Evolutionary conservation across 2,329 filamentous ascomycete genomes (phyloP).

Genomic region (Fragosphaeria purpurea): DNA sequence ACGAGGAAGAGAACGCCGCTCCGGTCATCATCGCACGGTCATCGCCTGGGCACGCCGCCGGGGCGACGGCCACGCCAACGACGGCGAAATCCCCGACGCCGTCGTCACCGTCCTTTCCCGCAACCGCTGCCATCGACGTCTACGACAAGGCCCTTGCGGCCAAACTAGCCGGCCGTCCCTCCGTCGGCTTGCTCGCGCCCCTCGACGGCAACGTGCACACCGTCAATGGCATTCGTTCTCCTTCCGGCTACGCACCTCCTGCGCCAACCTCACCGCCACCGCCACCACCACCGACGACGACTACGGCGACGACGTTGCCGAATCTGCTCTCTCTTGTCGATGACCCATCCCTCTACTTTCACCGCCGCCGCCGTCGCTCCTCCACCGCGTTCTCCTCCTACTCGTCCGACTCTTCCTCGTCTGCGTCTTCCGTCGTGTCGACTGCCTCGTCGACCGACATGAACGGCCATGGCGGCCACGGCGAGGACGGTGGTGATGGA

Average conservation of each 20-base stretch:
- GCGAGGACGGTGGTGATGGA: constrained; percentile 1
- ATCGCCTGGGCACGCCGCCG: no score
- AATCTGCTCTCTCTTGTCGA: not conserved
- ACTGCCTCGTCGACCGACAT: constrained; percentile 12
- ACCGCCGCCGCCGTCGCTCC: constrained; percentile 1
- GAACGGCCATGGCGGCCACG: constrained; percentile 8
- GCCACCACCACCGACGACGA: not conserved
- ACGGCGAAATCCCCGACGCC: no score
- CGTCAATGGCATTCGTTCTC: constrained; percentile 5
- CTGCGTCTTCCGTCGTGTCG: constrained; percentile 3
- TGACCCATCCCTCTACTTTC: constrained; percentile 2
- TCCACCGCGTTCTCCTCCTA: not conserved
- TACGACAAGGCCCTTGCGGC: no score
- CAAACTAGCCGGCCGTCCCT: no score
- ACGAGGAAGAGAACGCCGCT: no score
- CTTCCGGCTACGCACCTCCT: constrained; percentile 1
- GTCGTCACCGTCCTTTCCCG: no score
- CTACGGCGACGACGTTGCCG: no score
- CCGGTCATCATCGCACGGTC: no score
- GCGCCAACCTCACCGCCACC: constrained; percentile 7
- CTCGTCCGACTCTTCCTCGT: not conserved
- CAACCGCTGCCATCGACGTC: no score
- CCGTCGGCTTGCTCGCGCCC: constrained; percentile 4
- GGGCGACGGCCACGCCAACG: no score
- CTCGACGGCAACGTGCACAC: constrained; percentile 7